A percentile compares a stretch with the other conserved stretches of the same genome.
Evolutionary conservation across 805 yeast species (phyloP).

Genomic region (Scheffersomyces ergatensis): DNA sequence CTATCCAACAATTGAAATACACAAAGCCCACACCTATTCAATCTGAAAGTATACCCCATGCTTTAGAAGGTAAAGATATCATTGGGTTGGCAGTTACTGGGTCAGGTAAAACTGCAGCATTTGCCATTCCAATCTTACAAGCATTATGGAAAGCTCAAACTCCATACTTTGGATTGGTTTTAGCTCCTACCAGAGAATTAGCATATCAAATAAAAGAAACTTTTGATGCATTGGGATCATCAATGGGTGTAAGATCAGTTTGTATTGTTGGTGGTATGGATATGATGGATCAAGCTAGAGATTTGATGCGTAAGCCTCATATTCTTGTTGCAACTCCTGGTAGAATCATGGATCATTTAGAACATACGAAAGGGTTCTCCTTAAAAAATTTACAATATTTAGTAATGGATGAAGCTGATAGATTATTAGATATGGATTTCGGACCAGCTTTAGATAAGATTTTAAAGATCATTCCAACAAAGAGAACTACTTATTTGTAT

Average conservation of each 20-base stretch:
- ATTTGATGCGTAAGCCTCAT: slow-evolving; percentile 91
- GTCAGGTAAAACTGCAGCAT: slow-evolving; percentile 97
- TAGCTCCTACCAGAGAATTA: slow-evolving; percentile 83
- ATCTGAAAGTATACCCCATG: slow-evolving; percentile 86
- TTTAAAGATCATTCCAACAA: slow-evolving; percentile 76
- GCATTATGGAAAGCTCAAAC: slow-evolving; percentile 85
- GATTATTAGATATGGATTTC: slow-evolving; percentile 92
- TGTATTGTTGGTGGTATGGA: slow-evolving; percentile 98
- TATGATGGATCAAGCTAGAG: slow-evolving; percentile 96
- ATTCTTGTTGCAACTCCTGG: slow-evolving; percentile 96
- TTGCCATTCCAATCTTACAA: slow-evolving; percentile 93
- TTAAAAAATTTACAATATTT: slow-evolving; percentile 73
- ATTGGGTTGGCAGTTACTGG: slow-evolving; percentile 98
- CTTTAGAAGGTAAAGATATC: slow-evolving; percentile 85
- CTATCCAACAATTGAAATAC: slow-evolving; percentile 73
- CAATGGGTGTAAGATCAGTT: slow-evolving; percentile 88
- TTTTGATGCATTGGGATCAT: slow-evolving; percentile 86
- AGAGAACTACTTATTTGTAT: slow-evolving; percentile 80
- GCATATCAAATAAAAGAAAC: slow-evolving; percentile 91
- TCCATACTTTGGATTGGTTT: slow-evolving; percentile 83
- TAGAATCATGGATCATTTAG: slow-evolving; percentile 88
- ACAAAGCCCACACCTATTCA: slow-evolving; percentile 92
- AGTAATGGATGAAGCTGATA: slow-evolving; percentile 97
- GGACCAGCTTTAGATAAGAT: slow-evolving; percentile 92
- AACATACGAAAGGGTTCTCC: slow-evolving; percentile 86